A percentile compares a stretch with the other conserved stretches of the same genome.
These are phyloP conservation scores for Leishmania mexicana DNA, from an alignment of 208 protist species.

Conservation along the genomic window DNA sequence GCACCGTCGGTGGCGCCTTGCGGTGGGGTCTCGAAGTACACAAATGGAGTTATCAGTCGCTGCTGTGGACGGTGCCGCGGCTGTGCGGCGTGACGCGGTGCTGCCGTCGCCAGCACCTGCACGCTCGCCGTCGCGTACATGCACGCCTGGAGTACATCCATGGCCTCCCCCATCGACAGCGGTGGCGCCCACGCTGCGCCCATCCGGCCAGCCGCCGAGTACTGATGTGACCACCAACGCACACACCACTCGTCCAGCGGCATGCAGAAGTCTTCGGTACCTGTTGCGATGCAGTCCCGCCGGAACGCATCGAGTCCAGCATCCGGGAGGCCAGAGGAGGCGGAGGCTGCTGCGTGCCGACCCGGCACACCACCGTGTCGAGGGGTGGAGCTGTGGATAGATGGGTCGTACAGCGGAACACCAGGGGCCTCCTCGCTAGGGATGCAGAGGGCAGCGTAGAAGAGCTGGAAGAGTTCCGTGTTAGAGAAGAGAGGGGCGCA, in stretches of 20 bases:
- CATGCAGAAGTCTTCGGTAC: constrained; percentile 12
- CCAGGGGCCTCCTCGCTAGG: constrained; percentile 30
- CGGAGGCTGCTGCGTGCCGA: neutral
- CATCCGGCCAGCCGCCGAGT: neutral
- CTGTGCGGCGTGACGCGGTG: neutral
- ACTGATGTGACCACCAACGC: constrained; percentile 30
- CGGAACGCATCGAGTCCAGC: neutral
- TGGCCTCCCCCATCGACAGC: constrained; percentile 20
- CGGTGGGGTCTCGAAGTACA: constrained; percentile 22
- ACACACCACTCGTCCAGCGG: constrained; percentile 61
- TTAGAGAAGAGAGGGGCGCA: neutral
- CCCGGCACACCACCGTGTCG: neutral
- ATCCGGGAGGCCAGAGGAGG: neutral
- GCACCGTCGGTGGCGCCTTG: neutral
- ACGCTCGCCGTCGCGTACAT: constrained; percentile 15
- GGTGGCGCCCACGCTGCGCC: neutral
- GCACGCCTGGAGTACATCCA: constrained; percentile 28
- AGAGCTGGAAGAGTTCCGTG: constrained; percentile 21
- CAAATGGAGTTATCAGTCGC: neutral
- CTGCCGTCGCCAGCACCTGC: neutral
- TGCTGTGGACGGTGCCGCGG: neutral
- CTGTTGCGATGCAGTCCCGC: constrained; percentile 4
- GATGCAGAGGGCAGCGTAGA: constrained; percentile 24
- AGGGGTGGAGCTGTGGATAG: neutral
- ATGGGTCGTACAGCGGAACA: constrained; percentile 4